These are phyloP conservation scores for Leishmania turanica DNA, from an alignment of 208 protist genomes.

Conservation along the genomic window DNA sequence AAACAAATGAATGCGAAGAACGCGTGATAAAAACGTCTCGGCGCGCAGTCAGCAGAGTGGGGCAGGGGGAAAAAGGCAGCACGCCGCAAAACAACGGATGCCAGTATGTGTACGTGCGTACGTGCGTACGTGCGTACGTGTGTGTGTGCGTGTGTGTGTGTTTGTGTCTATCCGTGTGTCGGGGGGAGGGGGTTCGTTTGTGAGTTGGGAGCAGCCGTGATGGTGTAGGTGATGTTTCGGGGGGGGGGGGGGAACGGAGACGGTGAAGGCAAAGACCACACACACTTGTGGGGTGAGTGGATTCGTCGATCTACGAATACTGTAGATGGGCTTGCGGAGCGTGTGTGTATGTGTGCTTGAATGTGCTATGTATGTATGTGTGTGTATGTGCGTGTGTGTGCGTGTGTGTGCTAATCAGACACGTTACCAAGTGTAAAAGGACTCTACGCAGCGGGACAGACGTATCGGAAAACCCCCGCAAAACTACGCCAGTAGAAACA, in stretches of 20 bases:
- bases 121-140: not conserved
- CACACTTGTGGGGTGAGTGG: not conserved
- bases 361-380: not conserved
- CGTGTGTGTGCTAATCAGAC: not conserved
- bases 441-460: not conserved
- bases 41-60: not conserved
- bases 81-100: not conserved
- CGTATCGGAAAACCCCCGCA: not conserved
- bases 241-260: not conserved
- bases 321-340: not conserved
- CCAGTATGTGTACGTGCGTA: not conserved
- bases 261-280: not conserved
- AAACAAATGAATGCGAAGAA: not conserved
- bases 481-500: not conserved
- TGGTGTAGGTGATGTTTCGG: not conserved
- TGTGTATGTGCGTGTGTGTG: not conserved
- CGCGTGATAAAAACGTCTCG: not conserved
- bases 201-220: not conserved
- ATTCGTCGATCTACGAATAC: not conserved
- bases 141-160: not conserved
- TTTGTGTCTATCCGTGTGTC: not conserved
- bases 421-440: not conserved
- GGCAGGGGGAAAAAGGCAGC: not conserved
- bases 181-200: not conserved
- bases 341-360: not conserved